These are phyloP conservation scores for Aspergillus unguis DNA, from an alignment of 2,329 filamentous ascomycete genomes.

Conservation along the genomic window DNA sequence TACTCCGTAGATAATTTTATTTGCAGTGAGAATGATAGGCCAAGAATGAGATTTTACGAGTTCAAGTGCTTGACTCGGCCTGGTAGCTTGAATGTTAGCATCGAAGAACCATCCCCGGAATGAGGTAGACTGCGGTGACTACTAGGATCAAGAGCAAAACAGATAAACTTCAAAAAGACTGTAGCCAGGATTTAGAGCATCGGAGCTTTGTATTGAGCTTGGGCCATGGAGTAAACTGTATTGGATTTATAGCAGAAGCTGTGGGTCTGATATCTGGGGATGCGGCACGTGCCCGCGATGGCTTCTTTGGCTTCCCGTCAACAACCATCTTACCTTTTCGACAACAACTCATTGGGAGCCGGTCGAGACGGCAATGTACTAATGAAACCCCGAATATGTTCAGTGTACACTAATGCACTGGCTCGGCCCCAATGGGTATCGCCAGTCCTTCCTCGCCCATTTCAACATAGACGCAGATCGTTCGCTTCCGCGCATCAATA, in stretches of 20 bases:
- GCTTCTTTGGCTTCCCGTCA: background rate
- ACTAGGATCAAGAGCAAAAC: too few relatives aligned
- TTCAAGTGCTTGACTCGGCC: too few relatives aligned
- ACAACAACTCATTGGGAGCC: background rate
- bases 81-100: too few relatives aligned
- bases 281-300: background rate
- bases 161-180: too few relatives aligned
- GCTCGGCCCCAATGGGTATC: constrained; percentile 10
- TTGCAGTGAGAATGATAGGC: too few relatives aligned
- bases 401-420: constrained; percentile 13
- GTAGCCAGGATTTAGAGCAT: too few relatives aligned
- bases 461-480: background rate
- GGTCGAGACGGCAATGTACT: constrained; percentile 11
- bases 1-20: background rate
- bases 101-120: too few relatives aligned
- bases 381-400: constrained; percentile 30
- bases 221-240: too few relatives aligned
- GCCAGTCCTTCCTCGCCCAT: background rate
- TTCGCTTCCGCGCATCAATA: constrained; percentile 16
- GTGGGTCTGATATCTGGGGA: background rate
- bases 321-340: background rate
- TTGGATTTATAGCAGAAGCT: too few relatives aligned
- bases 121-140: too few relatives aligned
- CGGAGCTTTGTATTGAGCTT: too few relatives aligned
- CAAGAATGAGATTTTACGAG: too few relatives aligned